Evolutionary conservation across 2,329 filamentous ascomycete genomes (phyloP).

Genomic region (Orbilia javanica): DNA sequence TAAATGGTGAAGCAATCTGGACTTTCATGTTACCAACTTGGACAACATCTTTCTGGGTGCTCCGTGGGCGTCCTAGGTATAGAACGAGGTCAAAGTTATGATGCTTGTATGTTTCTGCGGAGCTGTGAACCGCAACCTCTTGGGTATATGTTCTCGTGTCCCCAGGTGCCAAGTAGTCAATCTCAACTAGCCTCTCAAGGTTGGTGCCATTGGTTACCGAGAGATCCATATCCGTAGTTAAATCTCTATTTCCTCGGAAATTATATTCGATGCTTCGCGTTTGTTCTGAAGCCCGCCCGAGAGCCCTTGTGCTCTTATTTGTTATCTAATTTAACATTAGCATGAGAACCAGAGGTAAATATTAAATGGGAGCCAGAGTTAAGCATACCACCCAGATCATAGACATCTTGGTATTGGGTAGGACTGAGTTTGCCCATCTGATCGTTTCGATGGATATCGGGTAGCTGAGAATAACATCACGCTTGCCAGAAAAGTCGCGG

Average conservation of each 20-base stretch:
- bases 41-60: conserved; percentile 13
- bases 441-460: conserved; percentile 16
- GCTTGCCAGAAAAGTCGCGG: conserved; percentile 26
- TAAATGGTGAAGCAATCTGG: conserved; percentile 20
- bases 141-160: conserved; percentile 21
- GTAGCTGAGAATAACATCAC: conserved; percentile 17
- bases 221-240: conserved; percentile 10
- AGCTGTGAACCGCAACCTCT: conserved; percentile 8
- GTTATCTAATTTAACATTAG: conserved; percentile 9
- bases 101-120: conserved; percentile 25
- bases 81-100: conserved; percentile 23
- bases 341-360: not conserved
- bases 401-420: conserved; percentile 16
- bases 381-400: conserved; percentile 23
- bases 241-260: conserved; percentile 14
- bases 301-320: conserved; percentile 33
- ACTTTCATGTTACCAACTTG: conserved; percentile 16
- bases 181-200: not conserved
- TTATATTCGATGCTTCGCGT: not conserved
- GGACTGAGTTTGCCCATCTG: conserved; percentile 27
- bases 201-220: not conserved
- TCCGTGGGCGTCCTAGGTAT: conserved; percentile 5
- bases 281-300: conserved; percentile 20
- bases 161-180: conserved; percentile 10
- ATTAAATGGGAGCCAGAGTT: not conserved